Base-by-base conservation (phyloP, 2,329 filamentous ascomycete genomes). In the Fragosphaeria purpurea region DNA sequence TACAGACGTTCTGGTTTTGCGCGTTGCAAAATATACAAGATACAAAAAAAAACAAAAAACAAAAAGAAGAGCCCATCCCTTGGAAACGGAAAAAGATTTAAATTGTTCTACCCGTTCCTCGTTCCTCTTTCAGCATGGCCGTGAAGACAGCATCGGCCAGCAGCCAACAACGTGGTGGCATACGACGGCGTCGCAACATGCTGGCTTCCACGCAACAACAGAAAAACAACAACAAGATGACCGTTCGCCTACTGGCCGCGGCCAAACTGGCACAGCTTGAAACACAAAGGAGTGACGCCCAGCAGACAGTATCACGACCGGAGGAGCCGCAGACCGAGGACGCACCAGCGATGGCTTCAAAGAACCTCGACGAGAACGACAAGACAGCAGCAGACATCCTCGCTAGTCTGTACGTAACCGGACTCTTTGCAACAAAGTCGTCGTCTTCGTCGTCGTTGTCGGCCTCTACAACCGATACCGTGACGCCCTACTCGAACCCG, bases 361-460 rank as follows among this genome's bases (percentile, higher is more conserved):
- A 45, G 40, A 45, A 40, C 42, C 41, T 53, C 10, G 50, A 53
- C 48, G 55, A 55, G 9, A 44, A 55, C 34, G 55, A 56, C 39
- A 47, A 53, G 33, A 46, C 50, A 10, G 55, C 49, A 7, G 55
- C 47, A 32, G 55, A 52, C 33, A 50, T 55, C 33, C 53, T 56
- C 6, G 46, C 53, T 35, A 52, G 48, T 9, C 53, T 56, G 5
- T 53, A 48, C 45, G 40, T 43, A 34, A 51, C 44, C 6, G 55
- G 51, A 13, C 38, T 51, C 11, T 35, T 53, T 13, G 46, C 37
- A 38, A 38, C 13, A 31, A 38, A 44, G 39, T 32, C 44, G n/a
- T 31, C 47, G 22, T 22, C 22, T 22, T 2, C 22, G 33, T 22
- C 47, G 33, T 11, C 37, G 30, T 30, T 30, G 5, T 33, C 41